A percentile compares a stretch with the other conserved stretches of the same genome.
Evolutionary conservation across 2,329 filamentous ascomycete genomes (phyloP).

Genomic region (Alternaria atra): DNA sequence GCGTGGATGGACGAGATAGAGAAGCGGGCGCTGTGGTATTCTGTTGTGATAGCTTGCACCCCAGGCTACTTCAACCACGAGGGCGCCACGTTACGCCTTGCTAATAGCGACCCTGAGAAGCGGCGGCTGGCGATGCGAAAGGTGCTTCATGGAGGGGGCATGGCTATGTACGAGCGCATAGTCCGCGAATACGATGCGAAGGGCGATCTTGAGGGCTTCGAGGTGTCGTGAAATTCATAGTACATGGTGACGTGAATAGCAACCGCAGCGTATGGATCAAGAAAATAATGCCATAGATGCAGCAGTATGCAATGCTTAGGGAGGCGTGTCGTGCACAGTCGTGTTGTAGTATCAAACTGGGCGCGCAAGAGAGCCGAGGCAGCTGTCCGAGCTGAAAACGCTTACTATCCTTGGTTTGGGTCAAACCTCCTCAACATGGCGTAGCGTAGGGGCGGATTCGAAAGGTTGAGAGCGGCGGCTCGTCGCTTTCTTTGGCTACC

Average conservation of each 20-base stretch:
- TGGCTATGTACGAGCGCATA: conserved; percentile 13
- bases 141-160: conserved; percentile 9
- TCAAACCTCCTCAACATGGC: too few species aligned
- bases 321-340: too few species aligned
- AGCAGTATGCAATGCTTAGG: too few species aligned
- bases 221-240: conserved; percentile 5
- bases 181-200: conserved; percentile 16
- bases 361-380: too few species aligned
- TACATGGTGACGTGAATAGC: not conserved
- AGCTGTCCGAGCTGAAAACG: too few species aligned
- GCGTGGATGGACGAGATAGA: conserved; percentile 9
- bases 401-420: not conserved
- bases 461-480: too few species aligned
- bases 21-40: conserved; percentile 13
- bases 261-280: not conserved
- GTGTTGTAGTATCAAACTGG: too few species aligned
- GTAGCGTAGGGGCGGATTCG: too few species aligned
- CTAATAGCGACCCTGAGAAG: not conserved
- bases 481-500: not conserved
- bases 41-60: conserved; percentile 17
- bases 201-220: conserved; percentile 15
- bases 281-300: too few species aligned
- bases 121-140: conserved; percentile 8
- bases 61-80: conserved; percentile 23
- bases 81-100: conserved; percentile 3